Percentiles rank a stretch among this genome's conserved stretches.
phyloP scores from a whole-genome alignment of 2,329 filamentous ascomycete species.

The Aspergillus neotritici region DNA sequence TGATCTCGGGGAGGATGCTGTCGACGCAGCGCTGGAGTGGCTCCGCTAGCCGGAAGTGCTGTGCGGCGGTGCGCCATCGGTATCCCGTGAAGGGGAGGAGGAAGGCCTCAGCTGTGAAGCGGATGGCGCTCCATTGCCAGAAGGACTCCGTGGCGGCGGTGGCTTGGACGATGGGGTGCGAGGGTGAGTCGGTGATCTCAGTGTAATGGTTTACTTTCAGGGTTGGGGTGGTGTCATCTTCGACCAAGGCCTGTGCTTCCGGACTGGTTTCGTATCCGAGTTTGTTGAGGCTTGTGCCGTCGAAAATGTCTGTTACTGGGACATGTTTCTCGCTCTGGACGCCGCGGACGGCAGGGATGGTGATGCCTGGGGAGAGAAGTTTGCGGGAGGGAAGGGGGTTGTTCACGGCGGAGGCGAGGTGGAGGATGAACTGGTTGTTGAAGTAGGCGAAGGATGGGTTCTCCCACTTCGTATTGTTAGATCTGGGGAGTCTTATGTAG shows the following conservation, averaged over 20 bases:
- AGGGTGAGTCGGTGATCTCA: no score
- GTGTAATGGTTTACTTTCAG: no score
- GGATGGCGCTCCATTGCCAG: conserved; percentile 1
- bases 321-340: background rate
- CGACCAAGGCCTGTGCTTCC: no score
- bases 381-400: conserved; percentile 1
- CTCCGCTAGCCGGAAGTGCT: background rate
- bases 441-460: conserved; percentile 1
- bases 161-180: background rate
- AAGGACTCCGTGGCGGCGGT: background rate
- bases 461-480: background rate
- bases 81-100: background rate
- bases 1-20: background rate
- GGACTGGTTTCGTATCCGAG: no score
- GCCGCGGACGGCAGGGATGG: background rate
- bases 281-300: background rate
- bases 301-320: background rate
- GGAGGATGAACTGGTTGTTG: conserved; percentile 1
- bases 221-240: no score
- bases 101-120: background rate
- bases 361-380: background rate
- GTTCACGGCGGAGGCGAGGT: conserved; percentile 1
- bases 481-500: background rate
- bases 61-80: background rate
- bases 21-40: background rate